A percentile compares a stretch with the other conserved stretches of the same genome.
phyloP scores from a whole-genome alignment of 805 yeast genomes.

The Saccharomycopsis vini region DNA sequence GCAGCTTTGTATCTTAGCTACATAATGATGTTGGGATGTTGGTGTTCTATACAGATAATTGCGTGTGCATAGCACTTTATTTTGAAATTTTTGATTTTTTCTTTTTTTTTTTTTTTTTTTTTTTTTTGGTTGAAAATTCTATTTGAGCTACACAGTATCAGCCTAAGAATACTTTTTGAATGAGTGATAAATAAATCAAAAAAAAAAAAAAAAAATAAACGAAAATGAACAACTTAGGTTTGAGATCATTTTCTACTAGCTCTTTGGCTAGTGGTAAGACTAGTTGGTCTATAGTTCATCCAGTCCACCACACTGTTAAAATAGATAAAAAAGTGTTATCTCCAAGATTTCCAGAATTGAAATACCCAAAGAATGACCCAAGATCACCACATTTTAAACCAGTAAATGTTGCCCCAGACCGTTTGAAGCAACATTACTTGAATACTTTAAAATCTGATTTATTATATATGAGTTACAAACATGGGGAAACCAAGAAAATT shows the following conservation, averaged over 20 bases:
- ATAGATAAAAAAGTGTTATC: slow-evolving; percentile 67
- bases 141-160: background rate
- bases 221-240: background rate
- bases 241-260: slow-evolving; percentile 23
- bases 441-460: slow-evolving; percentile 72
- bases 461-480: slow-evolving; percentile 67
- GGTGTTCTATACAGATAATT: too few relatives aligned
- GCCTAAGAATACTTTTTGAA: too few relatives aligned
- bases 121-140: too few relatives aligned
- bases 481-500: slow-evolving; percentile 39
- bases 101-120: too few relatives aligned
- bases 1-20: too few relatives aligned
- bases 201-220: too few relatives aligned
- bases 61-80: too few relatives aligned
- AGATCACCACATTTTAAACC: slow-evolving; percentile 76
- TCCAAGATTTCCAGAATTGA: slow-evolving; percentile 62
- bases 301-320: slow-evolving; percentile 84
- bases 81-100: too few relatives aligned
- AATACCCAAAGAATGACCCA: slow-evolving; percentile 62
- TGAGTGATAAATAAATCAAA: too few relatives aligned
- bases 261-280: slow-evolving; percentile 34
- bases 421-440: slow-evolving; percentile 67
- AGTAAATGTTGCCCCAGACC: slow-evolving; percentile 62
- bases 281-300: slow-evolving; percentile 69
- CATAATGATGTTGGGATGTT: too few relatives aligned